These are phyloP conservation scores for Hsuehochloa calcarea DNA, from an alignment of 176 grass and related monocot species.

Conservation along the genomic window DNA sequence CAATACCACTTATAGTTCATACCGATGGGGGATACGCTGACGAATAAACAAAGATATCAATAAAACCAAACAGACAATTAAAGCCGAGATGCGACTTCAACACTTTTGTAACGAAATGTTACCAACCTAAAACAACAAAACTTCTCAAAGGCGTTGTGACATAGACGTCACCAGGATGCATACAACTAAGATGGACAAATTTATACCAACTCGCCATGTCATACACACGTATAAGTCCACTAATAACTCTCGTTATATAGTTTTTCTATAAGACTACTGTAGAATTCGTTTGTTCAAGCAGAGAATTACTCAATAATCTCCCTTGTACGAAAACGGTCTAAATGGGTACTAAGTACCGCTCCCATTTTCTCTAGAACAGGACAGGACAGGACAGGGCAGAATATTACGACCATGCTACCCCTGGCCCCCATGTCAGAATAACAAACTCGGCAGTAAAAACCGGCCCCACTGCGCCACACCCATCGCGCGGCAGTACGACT, in stretches of 20 bases:
- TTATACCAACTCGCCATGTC: not conserved
- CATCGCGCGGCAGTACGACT: not conserved
- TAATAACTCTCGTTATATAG: not conserved
- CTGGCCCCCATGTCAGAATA: not conserved
- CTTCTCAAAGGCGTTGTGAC: not conserved
- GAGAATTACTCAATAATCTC: not conserved
- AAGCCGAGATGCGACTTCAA: not conserved
- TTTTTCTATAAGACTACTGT: not conserved
- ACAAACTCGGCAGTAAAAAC: not conserved
- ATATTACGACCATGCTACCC: not conserved
- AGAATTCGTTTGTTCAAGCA: not conserved
- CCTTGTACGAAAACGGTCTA: not conserved
- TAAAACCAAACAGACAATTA: too few species aligned
- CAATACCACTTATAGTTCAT: too few species aligned
- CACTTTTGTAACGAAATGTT: not conserved
- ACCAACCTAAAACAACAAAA: not conserved
- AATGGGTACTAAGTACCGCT: not conserved
- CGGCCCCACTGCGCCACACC: not conserved
- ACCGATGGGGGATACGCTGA: too few species aligned
- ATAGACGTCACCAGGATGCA: not conserved
- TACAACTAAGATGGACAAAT: not conserved
- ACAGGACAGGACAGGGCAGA: not conserved
- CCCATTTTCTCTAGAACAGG: not conserved
- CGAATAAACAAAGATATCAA: too few species aligned
- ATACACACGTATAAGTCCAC: not conserved